phyloP scores from a whole-genome alignment of 2,329 filamentous ascomycete species.

The Aspergillus terreus region DNA sequence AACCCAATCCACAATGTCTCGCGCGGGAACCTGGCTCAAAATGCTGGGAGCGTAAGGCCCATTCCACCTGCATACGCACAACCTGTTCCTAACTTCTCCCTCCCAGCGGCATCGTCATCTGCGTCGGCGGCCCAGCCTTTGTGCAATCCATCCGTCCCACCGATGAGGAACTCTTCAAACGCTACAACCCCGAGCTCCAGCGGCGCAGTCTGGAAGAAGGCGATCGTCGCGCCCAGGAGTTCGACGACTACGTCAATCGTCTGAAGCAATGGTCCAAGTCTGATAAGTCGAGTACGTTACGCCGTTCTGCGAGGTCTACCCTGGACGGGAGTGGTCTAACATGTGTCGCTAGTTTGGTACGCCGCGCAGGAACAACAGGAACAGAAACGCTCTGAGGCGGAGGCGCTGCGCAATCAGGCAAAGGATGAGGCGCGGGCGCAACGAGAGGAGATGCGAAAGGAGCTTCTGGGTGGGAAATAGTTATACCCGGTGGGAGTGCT shows the following conservation, averaged over 20 bases:
- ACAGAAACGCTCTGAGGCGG: slow-evolving; percentile 21
- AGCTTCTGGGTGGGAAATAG: slow-evolving; percentile 34
- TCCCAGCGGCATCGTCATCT: slow-evolving; percentile 64
- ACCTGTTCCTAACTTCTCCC: slow-evolving; percentile 4
- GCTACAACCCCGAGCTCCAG: slow-evolving; percentile 93
- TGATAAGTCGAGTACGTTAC: slow-evolving; percentile 73
- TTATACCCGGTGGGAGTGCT: no score
- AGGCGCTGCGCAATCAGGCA: slow-evolving; percentile 20
- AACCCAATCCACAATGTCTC: slow-evolving; percentile 37
- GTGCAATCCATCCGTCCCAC: slow-evolving; percentile 70
- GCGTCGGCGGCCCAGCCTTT: slow-evolving; percentile 80
- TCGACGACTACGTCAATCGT: slow-evolving; percentile 78
- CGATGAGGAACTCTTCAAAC: slow-evolving; percentile 85
- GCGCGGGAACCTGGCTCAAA: slow-evolving; percentile 55
- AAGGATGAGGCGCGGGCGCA: slow-evolving; percentile 33
- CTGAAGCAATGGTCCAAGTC: slow-evolving; percentile 88
- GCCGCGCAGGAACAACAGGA: slow-evolving; percentile 37
- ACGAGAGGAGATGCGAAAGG: slow-evolving; percentile 38
- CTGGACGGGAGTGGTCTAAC: no score
- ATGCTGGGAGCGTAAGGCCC: slow-evolving; percentile 65
- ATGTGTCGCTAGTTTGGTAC: slow-evolving; percentile 34
- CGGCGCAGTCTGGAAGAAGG: slow-evolving; percentile 78
- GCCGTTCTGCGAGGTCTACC: background rate
- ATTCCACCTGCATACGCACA: background rate
- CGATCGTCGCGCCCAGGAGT: slow-evolving; percentile 73